Percentiles rank a stretch among this genome's conserved stretches.
Conservation (phyloP, 805 yeast genomes). For the Trichomonascus vanleenenianus region DNA sequence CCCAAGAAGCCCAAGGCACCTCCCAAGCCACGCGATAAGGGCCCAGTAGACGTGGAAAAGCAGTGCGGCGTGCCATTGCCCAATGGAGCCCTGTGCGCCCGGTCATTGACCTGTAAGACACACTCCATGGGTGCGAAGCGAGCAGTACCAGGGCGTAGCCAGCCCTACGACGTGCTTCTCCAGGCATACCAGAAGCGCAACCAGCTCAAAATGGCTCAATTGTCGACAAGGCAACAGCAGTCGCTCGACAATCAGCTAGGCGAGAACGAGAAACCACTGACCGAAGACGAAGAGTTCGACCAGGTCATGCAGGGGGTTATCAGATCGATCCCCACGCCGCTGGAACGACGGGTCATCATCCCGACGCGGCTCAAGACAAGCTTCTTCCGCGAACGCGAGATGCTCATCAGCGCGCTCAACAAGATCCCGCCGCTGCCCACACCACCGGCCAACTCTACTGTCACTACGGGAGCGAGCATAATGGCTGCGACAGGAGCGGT, state of each 20-base stretch:
- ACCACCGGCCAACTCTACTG: constrained; percentile 34
- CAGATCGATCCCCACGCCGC: constrained; percentile 68
- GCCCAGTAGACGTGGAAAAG: constrained; percentile 80
- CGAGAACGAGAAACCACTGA: constrained; percentile 37
- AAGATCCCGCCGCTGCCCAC: constrained; percentile 44
- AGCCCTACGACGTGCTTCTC: constrained; percentile 73
- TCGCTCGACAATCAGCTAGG: constrained; percentile 26
- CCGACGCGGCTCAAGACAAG: constrained; percentile 63
- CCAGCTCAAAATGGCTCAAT: constrained; percentile 69
- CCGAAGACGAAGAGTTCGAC: constrained; percentile 86
- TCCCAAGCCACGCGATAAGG: constrained; percentile 42
- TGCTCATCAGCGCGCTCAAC: constrained; percentile 72
- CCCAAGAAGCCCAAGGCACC: constrained; percentile 6
- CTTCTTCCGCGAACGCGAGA: constrained; percentile 76
- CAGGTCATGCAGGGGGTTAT: constrained; percentile 81
- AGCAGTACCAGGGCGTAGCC: constrained; percentile 81
- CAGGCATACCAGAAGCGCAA: constrained; percentile 85
- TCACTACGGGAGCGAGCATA: constrained; percentile 15
- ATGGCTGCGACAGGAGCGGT: constrained; percentile 28
- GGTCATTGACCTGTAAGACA: constrained; percentile 85
- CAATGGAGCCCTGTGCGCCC: constrained; percentile 81
- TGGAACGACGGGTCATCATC: constrained; percentile 58
- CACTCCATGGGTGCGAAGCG: constrained; percentile 94
- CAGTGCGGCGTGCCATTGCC: constrained; percentile 91
- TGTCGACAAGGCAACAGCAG: constrained; percentile 31